phyloP scores from a whole-genome alignment of 2,329 filamentous ascomycete species.

The Didymella lethalis region DNA sequence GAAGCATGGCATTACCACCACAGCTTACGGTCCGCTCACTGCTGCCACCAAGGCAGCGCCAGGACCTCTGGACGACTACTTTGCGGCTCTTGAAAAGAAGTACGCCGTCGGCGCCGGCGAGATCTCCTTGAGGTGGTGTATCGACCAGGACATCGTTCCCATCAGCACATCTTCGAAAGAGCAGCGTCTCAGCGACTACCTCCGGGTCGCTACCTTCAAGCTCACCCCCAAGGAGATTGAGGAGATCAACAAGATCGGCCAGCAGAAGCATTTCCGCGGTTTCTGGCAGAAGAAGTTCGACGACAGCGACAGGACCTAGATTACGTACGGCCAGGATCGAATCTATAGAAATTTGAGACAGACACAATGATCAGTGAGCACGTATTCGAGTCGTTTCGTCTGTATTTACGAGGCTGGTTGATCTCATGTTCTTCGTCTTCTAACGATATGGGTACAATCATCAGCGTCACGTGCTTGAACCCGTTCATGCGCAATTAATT shows the following conservation, averaged over 20 bases:
- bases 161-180: conserved; percentile 70
- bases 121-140: conserved; percentile 66
- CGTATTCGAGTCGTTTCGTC: neutral
- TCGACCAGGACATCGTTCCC: conserved; percentile 66
- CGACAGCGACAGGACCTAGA: conserved; percentile 59
- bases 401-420: neutral
- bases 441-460: neutral
- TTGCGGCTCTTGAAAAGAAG: conserved; percentile 64
- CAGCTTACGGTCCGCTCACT: conserved; percentile 57
- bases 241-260: conserved; percentile 58
- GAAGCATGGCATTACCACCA: conserved; percentile 57
- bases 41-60: conserved; percentile 63
- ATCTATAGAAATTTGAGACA: neutral
- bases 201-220: conserved; percentile 64
- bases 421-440: neutral
- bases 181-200: conserved; percentile 65
- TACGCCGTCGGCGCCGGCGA: conserved; percentile 67
- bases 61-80: conserved; percentile 63
- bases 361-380: neutral
- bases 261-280: conserved; percentile 67
- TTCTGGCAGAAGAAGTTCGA: conserved; percentile 66
- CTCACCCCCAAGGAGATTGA: conserved; percentile 66
- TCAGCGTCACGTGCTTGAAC: neutral
- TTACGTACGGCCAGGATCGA: neutral
- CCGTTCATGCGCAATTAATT: no score